phyloP scores from a whole-genome alignment of 2,329 filamentous ascomycete genomes.

The Stachybotrys chlorohalonatus region DNA sequence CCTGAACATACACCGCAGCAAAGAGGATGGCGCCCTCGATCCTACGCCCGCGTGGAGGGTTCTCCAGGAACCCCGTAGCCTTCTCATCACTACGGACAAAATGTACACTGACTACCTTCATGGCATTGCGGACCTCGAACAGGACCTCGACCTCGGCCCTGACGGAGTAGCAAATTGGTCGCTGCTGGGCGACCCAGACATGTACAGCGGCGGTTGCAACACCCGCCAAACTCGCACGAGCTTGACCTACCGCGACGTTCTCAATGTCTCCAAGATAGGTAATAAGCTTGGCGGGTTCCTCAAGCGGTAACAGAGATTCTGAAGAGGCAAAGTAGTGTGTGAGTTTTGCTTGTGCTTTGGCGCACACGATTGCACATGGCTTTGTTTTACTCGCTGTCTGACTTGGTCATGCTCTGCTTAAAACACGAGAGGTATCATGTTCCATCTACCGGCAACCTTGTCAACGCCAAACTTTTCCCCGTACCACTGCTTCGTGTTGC shows the following conservation, averaged over 20 bases:
- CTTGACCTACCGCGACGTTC: conserved; percentile 77
- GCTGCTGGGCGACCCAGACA: conserved; percentile 43
- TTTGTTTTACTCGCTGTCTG: neutral
- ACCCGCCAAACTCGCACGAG: conserved; percentile 55
- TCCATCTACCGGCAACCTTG: conserved; percentile 55
- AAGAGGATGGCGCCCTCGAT: conserved; percentile 49
- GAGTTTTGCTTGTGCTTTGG: conserved; percentile 2
- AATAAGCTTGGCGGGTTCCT: conserved; percentile 50
- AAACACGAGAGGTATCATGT: conserved; percentile 65
- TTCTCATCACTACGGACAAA: conserved; percentile 61
- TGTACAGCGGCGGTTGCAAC: conserved; percentile 43
- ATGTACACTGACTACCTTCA: conserved; percentile 67
- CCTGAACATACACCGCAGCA: conserved; percentile 64
- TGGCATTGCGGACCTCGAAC: conserved; percentile 58
- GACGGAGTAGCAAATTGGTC: conserved; percentile 65
- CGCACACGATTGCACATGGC: too few relatives aligned
- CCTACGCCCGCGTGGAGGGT: conserved; percentile 46
- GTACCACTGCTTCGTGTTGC: conserved; percentile 74
- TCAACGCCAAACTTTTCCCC: conserved; percentile 61
- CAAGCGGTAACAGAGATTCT: conserved; percentile 21
- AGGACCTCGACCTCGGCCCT: conserved; percentile 55
- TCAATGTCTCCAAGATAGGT: conserved; percentile 68
- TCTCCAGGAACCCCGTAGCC: conserved; percentile 74
- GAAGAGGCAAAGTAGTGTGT: neutral
- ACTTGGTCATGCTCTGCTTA: conserved; percentile 21